Base-by-base conservation (phyloP, 2,329 filamentous ascomycete species). In the Whalleya microplaca region DNA sequence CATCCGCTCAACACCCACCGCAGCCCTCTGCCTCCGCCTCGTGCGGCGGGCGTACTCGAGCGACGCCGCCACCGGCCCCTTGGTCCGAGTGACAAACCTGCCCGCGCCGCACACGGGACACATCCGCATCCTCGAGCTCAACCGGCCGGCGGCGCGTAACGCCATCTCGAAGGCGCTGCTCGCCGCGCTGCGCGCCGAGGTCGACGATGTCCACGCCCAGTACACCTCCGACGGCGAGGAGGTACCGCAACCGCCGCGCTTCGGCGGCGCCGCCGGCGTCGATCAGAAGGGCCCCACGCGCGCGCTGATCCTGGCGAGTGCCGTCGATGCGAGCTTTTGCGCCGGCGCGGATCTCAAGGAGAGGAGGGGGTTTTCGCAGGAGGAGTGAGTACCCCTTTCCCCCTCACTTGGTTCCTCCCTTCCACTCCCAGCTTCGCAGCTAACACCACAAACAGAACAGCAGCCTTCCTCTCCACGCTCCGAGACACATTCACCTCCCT, bases 321-420 rank as follows among this genome's bases (percentile, higher is more conserved):
- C 91, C 41, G 83, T 91, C n/a, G 91, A 97, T 66, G 81, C 85
- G 21, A 89, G 87, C 67, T 99, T 99, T 74, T 99, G 95, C 74
- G 92, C 95, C 0, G 95, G 95, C 40, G 95, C 95, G 3, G 95
- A 99, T 71, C 76, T 99, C 68, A 98, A 97, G 72, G 94, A 97
- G 79, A 80, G 94, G 23, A 83, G 84, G 56, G 84, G 81, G 3
- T 95, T 97, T 75, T 88, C 85, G 1, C 82, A 81, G 58, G 84
- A 92, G 66, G 89, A 97, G 92, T 96, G 73, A 59, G 85, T 75
- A 46, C 37, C 53, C 7, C 40, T 20, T n/a, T n/a, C n/a, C n/a
- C n/a, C n/a, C n/a, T 21, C 27, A 57, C 16, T 55, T 29, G 19
- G 41, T 41, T 43, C 6, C 41, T 46, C 42, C 55, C 43, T 57